These are phyloP conservation scores for Pseudogymnoascus sp. DNA, from an alignment of 2,329 filamentous ascomycete species.

Conservation along the genomic window DNA sequence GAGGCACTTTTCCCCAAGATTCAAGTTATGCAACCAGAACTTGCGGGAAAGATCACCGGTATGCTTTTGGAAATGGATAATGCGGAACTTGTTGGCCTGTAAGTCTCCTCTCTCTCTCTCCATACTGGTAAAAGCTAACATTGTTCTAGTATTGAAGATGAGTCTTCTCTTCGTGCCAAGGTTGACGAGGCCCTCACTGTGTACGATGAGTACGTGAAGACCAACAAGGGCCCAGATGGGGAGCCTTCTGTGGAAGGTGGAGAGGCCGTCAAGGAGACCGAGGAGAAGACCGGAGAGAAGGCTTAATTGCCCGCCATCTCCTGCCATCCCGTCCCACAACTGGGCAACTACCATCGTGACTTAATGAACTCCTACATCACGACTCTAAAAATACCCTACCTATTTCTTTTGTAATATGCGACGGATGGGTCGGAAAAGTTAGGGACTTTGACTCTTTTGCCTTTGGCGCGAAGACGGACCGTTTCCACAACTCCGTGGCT, in stretches of 20 bases:
- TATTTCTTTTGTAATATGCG: constrained; percentile 10
- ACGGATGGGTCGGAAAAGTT: constrained; percentile 8
- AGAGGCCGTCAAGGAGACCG: constrained; percentile 39
- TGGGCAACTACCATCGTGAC: constrained; percentile 8
- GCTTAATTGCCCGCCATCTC: constrained; percentile 34
- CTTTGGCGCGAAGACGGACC: constrained; percentile 4
- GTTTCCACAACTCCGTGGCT: constrained; percentile 3
- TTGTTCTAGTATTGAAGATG: constrained; percentile 70
- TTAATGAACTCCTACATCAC: constrained; percentile 11
- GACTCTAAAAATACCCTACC: constrained; percentile 10
- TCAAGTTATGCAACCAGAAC: constrained; percentile 82
- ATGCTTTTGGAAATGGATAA: constrained; percentile 99
- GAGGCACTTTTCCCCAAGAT: constrained; percentile 99
- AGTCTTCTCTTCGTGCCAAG: constrained; percentile 83
- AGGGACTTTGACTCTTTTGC: constrained; percentile 6
- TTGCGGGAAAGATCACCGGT: constrained; percentile 98
- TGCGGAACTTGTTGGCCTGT: constrained; percentile 86
- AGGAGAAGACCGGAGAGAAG: constrained; percentile 46
- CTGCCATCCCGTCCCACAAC: not conserved
- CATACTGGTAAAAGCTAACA: constrained; percentile 24
- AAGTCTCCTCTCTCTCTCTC: constrained; percentile 43
- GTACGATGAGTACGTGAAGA: constrained; percentile 97
- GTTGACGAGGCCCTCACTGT: constrained; percentile 95
- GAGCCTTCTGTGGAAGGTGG: constrained; percentile 29
- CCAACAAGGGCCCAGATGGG: constrained; percentile 25